phyloP scores from a whole-genome alignment of 2,329 filamentous ascomycete species.

The Akanthomyces dipterigenus region DNA sequence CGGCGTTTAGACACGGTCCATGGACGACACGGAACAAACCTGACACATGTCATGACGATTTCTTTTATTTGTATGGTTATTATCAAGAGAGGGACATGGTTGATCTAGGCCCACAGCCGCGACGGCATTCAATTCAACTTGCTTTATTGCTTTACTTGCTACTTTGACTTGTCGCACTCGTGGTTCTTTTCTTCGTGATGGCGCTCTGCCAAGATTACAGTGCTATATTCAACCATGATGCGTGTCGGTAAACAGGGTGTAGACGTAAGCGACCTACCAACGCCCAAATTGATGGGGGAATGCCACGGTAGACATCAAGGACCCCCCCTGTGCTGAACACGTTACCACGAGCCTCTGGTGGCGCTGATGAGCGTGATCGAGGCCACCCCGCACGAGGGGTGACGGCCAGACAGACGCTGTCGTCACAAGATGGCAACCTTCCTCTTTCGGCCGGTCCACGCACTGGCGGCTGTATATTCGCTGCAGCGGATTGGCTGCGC shows the following conservation, averaged over 20 bases:
- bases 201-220: too few species aligned
- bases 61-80: slow-evolving; percentile 10
- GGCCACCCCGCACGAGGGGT: not conserved
- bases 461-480: not conserved
- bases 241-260: too few species aligned
- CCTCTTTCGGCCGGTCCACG: not conserved
- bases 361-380: not conserved
- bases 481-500: not conserved
- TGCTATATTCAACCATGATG: too few species aligned
- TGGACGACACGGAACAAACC: slow-evolving; percentile 4
- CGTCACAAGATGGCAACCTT: not conserved
- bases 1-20: slow-evolving; percentile 6
- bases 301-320: too few species aligned
- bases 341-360: too few species aligned
- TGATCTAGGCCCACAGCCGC: slow-evolving; percentile 3
- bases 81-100: not conserved
- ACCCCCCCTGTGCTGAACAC: too few species aligned
- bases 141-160: not conserved
- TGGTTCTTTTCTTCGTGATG: not conserved
- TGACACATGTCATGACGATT: slow-evolving; percentile 10
- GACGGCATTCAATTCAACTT: slow-evolving; percentile 9
- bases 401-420: not conserved
- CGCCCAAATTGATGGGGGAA: too few species aligned
- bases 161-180: too few species aligned
- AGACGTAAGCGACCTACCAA: too few species aligned